Evolutionary conservation across 129 eudicot species (phyloP).

Genomic region (Saposhnikovia divaricata): DNA sequence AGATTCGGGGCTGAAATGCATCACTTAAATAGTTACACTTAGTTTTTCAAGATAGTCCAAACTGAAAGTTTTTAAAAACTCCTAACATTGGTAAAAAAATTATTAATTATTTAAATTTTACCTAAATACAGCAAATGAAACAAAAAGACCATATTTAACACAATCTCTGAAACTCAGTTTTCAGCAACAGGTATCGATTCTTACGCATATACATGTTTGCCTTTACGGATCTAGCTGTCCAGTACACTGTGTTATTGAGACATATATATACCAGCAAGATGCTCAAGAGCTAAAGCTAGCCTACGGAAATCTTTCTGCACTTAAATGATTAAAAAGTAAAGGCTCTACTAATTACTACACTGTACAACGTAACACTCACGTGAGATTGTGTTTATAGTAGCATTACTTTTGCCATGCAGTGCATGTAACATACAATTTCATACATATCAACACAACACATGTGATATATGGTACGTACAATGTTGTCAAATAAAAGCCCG

Average conservation of each 20-base stretch:
- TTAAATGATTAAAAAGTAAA: neutral
- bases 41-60: too few relatives aligned
- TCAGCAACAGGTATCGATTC: constrained; percentile 2
- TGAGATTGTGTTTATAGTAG: neutral
- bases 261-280: neutral
- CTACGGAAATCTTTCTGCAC: neutral
- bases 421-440: neutral
- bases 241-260: neutral
- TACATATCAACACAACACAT: neutral
- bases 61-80: too few relatives aligned
- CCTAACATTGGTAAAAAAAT: too few relatives aligned
- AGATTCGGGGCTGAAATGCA: too few relatives aligned
- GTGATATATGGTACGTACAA: neutral
- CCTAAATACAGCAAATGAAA: neutral
- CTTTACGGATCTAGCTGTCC: neutral
- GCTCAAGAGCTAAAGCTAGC: neutral
- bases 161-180: constrained; percentile 3
- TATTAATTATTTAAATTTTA: too few relatives aligned
- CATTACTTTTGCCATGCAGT: constrained; percentile 6
- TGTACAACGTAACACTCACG: constrained; percentile 6
- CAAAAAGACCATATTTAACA: constrained; percentile 2
- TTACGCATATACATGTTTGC: too few relatives aligned
- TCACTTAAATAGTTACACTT: too few relatives aligned
- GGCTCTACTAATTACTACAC: neutral
- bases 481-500: neutral